A percentile compares a stretch with the other conserved stretches of the same genome.
phyloP scores from a whole-genome alignment of 1,284 basidiomycete species.

The Phylloporus sp. region DNA sequence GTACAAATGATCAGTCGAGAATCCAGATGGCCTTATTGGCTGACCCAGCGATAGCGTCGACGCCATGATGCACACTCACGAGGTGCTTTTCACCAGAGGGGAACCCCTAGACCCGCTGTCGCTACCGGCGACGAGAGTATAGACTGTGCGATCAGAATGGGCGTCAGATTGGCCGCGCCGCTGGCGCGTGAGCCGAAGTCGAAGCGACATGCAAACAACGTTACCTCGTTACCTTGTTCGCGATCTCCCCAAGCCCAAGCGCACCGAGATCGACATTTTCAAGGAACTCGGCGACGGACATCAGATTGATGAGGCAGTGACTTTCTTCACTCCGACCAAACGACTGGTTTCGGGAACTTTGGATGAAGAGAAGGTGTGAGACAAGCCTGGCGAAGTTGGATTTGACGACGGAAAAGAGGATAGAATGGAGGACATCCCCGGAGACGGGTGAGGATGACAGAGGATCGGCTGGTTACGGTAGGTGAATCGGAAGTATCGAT shows the following conservation, averaged over 20 bases:
- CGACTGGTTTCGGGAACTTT: no score
- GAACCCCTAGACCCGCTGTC: no score
- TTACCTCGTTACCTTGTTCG: slow-evolving; percentile 63
- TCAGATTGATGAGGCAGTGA: not conserved
- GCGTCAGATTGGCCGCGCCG: slow-evolving; percentile 77
- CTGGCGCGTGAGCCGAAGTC: no score
- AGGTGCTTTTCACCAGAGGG: slow-evolving; percentile 35
- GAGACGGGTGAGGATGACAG: no score
- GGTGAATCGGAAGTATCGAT: no score
- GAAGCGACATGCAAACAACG: not conserved
- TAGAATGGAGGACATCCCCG: no score
- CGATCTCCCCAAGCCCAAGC: slow-evolving; percentile 75
- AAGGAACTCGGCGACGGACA: slow-evolving; percentile 82
- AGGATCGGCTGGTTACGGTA: no score
- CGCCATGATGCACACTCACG: slow-evolving; percentile 70
- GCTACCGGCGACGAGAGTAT: slow-evolving; percentile 45
- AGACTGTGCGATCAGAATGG: slow-evolving; percentile 28
- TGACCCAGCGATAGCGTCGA: slow-evolving; percentile 80
- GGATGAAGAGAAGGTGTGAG: slow-evolving; percentile 59
- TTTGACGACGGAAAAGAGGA: no score
- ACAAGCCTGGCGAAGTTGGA: slow-evolving; percentile 85
- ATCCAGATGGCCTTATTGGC: slow-evolving; percentile 57
- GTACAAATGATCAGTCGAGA: no score
- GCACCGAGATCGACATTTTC: slow-evolving; percentile 89
- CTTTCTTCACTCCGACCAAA: not conserved